Evolutionary conservation across 2,329 filamentous ascomycete species (phyloP), one percentile per base, ranked within the genome.

Genomic region (Bipolaris cookei): DNA sequence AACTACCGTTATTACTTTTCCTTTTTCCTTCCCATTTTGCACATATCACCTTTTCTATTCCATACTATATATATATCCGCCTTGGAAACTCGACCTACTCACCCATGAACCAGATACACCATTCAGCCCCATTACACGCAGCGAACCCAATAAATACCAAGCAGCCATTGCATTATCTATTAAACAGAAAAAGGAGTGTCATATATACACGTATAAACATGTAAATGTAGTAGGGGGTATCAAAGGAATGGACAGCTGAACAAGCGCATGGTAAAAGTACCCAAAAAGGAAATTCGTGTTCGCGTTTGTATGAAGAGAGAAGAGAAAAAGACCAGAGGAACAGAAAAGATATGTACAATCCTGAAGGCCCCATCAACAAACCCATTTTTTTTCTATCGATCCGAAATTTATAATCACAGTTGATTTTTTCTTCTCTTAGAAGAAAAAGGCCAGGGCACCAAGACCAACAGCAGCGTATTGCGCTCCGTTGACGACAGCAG

Each of bases 371-470:
- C 25, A 28, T 28, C 25, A 10, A 8, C 25, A 28, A 3, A 7
- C 25, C 25, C 25, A 28, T 28, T 28, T 28, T 28, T 28, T 28
- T 28, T 10, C 25, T 28, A 28, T 10, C 25, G 25, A 28, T 10
- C 25, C 7, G 8, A 28, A 10, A 1, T 28, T 28, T 28, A 2
- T 28, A 3, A 28, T 28, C 10, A 8, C 8, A 11, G 3, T 1
- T 14, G 10, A 6, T 39, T 39, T 41, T 3, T 41, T 20, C 11
- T 1, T n/a, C 13, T 30, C 62, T 42, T 43, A 44, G 10, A 44
- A 44, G 42, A 73, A 76, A 30, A 78, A 49, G 28, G 76, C 65
- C 42, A 71, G 71, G 3, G 69, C 73, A 28, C 77, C 66, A 8
- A 51, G 18, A 13, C 76, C 78, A 14, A 74, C 57, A 18, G 77